Evolutionary conservation across 306 rosid genomes (phyloP).

Genomic region (Inga leiocalycina): DNA sequence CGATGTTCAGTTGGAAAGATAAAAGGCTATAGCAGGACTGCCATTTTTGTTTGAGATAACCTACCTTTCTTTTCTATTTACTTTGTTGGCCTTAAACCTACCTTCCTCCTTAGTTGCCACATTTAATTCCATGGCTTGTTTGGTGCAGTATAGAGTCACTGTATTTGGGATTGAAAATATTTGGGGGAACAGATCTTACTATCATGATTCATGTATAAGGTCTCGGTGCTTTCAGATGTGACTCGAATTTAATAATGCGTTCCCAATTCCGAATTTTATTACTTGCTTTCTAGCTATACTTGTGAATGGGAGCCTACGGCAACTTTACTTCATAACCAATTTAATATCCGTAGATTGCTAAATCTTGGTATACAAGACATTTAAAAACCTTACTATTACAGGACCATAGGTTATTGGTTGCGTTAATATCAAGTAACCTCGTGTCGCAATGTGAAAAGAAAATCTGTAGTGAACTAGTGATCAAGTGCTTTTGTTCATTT

Average conservation of each 20-base stretch:
- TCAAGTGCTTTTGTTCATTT: background rate
- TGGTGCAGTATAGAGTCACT: background rate
- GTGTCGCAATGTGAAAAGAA: background rate
- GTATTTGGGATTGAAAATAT: background rate
- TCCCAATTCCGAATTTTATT: background rate
- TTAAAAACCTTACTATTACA: background rate
- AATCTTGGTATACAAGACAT: background rate
- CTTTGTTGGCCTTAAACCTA: background rate
- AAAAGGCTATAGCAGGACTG: background rate
- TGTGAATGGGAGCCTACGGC: background rate
- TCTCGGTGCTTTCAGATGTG: background rate
- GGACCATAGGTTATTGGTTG: background rate
- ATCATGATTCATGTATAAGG: background rate
- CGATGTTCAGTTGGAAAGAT: background rate
- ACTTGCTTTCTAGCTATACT: background rate
- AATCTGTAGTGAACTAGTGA: background rate
- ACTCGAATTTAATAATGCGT: background rate
- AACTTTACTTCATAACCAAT: background rate
- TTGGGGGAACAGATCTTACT: background rate
- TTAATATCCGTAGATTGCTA: background rate
- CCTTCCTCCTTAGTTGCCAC: background rate
- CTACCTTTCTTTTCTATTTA: background rate
- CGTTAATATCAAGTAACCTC: background rate
- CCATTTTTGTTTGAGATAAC: constrained; percentile 17
- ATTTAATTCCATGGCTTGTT: background rate